phyloP scores from a whole-genome alignment of 768 basidiomycete species.

The Flagelloscypha sp. region DNA sequence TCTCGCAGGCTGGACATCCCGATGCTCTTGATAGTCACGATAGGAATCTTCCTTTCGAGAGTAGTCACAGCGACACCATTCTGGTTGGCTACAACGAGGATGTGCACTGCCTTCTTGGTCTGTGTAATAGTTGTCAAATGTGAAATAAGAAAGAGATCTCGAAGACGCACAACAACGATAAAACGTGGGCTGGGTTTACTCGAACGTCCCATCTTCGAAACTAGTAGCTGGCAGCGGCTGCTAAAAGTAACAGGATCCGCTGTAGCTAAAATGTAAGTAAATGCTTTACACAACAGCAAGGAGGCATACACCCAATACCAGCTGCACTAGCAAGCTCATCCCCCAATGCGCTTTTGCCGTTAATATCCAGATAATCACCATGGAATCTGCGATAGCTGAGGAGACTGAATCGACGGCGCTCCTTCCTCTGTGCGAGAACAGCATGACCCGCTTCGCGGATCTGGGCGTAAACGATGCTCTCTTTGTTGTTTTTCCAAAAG shows the following conservation, averaged over 20 bases:
- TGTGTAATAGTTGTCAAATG: conserved; percentile 19
- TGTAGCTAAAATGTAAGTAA: conserved; percentile 16
- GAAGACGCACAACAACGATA: conserved; percentile 67
- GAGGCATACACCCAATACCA: conserved; percentile 58
- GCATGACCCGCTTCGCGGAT: conserved; percentile 94
- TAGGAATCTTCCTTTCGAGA: conserved; percentile 82
- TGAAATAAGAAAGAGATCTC: background rate
- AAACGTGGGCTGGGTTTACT: conserved; percentile 90
- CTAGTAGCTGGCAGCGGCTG: conserved; percentile 68
- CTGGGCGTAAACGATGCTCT: conserved; percentile 80
- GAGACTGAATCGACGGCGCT: conserved; percentile 86
- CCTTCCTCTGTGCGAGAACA: conserved; percentile 84
- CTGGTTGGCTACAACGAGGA: conserved; percentile 54
- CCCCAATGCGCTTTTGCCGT: conserved; percentile 71
- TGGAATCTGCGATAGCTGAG: conserved; percentile 90
- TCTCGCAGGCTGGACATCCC: conserved; percentile 85
- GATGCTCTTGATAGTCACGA: conserved; percentile 81
- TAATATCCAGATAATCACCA: conserved; percentile 94
- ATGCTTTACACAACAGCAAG: background rate
- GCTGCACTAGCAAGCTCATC: conserved; percentile 66
- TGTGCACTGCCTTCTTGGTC: conserved; percentile 82
- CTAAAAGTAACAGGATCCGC: conserved; percentile 83
- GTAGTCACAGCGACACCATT: conserved; percentile 50
- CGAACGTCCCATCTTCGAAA: conserved; percentile 79
- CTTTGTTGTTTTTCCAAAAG: conserved; percentile 99